Conservation (phyloP, 306 rosid genomes). For the Arachis hypogaea region DNA sequence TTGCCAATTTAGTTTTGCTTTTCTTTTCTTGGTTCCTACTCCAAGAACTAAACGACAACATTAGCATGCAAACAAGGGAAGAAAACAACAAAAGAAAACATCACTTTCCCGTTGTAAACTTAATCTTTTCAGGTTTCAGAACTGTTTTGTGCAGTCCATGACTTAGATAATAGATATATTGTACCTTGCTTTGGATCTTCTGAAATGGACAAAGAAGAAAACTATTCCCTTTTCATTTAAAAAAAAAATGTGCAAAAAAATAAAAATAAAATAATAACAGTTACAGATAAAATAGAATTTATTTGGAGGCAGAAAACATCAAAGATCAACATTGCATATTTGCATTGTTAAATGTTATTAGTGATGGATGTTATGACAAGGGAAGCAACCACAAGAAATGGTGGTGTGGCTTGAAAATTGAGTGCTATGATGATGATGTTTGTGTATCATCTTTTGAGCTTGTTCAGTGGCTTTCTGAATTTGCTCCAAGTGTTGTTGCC, state of each 20-base stretch:
- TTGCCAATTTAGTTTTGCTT: neutral
- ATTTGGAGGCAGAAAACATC: slow-evolving; percentile 4
- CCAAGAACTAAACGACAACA: slow-evolving; percentile 45
- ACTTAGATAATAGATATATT: slow-evolving; percentile 10
- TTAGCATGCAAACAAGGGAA: neutral
- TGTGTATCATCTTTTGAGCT: slow-evolving; percentile 59
- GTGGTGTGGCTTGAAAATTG: slow-evolving; percentile 52
- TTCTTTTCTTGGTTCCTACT: neutral
- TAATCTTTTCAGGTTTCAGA: slow-evolving; percentile 13
- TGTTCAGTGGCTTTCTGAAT: slow-evolving; percentile 61
- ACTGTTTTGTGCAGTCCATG: slow-evolving; percentile 4
- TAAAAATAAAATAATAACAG: neutral
- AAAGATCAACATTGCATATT: neutral
- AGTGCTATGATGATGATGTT: slow-evolving; percentile 33
- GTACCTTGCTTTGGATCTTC: slow-evolving; percentile 30
- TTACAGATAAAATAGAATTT: neutral
- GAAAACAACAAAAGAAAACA: neutral
- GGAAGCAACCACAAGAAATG: slow-evolving; percentile 83
- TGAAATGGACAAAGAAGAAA: neutral
- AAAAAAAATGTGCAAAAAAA: neutral
- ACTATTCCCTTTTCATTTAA: neutral
- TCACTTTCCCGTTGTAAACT: slow-evolving; percentile 13
- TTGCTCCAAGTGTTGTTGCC: slow-evolving; percentile 76
- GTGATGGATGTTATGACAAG: slow-evolving; percentile 58
- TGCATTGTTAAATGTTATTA: neutral